Percentiles rank a stretch among this genome's conserved stretches.
These are phyloP conservation scores for Aspergillus ochraceoroseus DNA, from an alignment of 2,329 filamentous ascomycete species.

Conservation along the genomic window DNA sequence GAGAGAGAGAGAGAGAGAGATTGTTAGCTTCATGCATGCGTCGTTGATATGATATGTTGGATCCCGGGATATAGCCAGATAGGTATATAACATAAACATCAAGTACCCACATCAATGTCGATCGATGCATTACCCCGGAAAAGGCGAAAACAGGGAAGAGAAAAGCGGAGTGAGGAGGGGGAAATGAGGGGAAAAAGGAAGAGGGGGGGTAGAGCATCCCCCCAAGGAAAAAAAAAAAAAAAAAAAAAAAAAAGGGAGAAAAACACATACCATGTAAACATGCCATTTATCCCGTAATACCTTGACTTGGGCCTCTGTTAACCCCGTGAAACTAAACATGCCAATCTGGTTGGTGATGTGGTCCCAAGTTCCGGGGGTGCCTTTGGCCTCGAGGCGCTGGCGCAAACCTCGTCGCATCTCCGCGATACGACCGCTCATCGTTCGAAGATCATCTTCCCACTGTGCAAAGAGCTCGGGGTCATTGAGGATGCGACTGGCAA, in stretches of 20 bases:
- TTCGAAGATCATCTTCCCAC: slow-evolving; percentile 87
- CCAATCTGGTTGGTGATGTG: slow-evolving; percentile 98
- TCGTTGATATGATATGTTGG: too few relatives aligned
- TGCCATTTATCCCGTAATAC: slow-evolving; percentile 47
- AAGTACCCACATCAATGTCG: too few relatives aligned
- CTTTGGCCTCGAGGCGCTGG: slow-evolving; percentile 72
- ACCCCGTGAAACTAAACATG: slow-evolving; percentile 85
- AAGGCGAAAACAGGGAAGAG: too few relatives aligned
- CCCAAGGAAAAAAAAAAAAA: background rate
- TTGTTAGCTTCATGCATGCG: too few relatives aligned
- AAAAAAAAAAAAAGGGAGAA: background rate
- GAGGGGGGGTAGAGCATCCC: too few relatives aligned
- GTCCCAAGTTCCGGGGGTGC: slow-evolving; percentile 87
- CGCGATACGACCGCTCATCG: slow-evolving; percentile 94
- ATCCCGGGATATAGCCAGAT: too few relatives aligned
- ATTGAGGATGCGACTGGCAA: slow-evolving; percentile 80
- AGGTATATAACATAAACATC: too few relatives aligned
- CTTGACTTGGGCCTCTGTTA: slow-evolving; percentile 48
- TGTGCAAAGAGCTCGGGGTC: slow-evolving; percentile 74
- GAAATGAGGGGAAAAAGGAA: too few relatives aligned
- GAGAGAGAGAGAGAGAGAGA: too few relatives aligned
- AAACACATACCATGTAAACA: slow-evolving; percentile 45
- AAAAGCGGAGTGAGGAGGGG: too few relatives aligned
- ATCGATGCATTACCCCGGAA: too few relatives aligned
- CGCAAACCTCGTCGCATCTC: slow-evolving; percentile 79